A percentile compares a stretch with the other conserved stretches of the same genome.
phyloP scores from a whole-genome alignment of 192 early-diverging fungal genomes.

The Kickxella alabastrina region DNA sequence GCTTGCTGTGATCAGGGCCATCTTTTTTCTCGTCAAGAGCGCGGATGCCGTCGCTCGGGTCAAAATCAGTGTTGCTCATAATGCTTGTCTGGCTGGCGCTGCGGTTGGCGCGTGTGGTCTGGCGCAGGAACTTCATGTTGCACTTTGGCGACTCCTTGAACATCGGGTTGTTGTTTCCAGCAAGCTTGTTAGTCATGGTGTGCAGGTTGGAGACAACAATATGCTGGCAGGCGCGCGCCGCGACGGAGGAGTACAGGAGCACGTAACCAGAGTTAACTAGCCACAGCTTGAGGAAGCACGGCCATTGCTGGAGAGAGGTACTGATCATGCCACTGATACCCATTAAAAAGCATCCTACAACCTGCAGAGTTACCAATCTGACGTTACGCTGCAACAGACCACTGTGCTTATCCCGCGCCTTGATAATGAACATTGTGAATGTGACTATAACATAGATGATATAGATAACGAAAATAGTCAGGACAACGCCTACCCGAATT shows the following conservation, averaged over 20 bases:
- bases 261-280: constrained; percentile 24
- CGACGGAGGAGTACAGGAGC: constrained; percentile 20
- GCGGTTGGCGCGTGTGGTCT: constrained; percentile 7
- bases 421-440: constrained; percentile 31
- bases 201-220: constrained; percentile 41
- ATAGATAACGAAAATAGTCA: constrained; percentile 22
- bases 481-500: constrained; percentile 21
- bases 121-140: constrained; percentile 11
- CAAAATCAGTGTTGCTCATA: constrained; percentile 34
- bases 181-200: constrained; percentile 30
- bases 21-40: constrained; percentile 20
- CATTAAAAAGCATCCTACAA: constrained; percentile 19
- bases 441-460: constrained; percentile 27
- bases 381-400: constrained; percentile 33
- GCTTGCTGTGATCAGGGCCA: not conserved
- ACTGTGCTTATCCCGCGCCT: constrained; percentile 43
- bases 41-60: constrained; percentile 3
- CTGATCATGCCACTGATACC: constrained; percentile 22
- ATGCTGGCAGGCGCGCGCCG: constrained; percentile 30
- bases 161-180: constrained; percentile 19
- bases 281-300: constrained; percentile 44
- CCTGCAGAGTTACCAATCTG: constrained; percentile 19
- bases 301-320: constrained; percentile 30
- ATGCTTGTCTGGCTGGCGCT: constrained; percentile 34
- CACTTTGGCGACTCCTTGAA: constrained; percentile 21